Evolutionary conservation across 768 basidiomycete species (phyloP).

Genomic region (Lactarius pseudohatsudake): DNA sequence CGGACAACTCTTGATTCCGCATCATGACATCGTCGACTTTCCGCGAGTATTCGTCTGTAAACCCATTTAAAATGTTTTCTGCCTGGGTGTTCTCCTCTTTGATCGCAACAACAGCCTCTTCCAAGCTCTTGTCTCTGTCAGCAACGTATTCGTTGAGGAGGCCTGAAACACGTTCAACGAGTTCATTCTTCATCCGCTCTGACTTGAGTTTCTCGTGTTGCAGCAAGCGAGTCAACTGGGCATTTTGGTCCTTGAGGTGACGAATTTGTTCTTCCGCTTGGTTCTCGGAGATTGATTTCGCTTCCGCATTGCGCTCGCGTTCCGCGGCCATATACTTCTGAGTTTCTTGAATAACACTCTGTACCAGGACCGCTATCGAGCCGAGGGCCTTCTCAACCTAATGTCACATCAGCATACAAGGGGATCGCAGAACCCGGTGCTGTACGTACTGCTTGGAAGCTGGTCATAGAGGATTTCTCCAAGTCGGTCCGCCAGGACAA

Average conservation of each 20-base stretch:
- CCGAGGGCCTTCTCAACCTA: conserved; percentile 59
- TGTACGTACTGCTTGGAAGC: conserved; percentile 45
- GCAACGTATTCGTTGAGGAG: conserved; percentile 70
- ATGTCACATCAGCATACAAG: conserved; percentile 1
- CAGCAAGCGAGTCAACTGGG: conserved; percentile 56
- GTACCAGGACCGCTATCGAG: conserved; percentile 57
- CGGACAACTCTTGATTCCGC: conserved; percentile 44
- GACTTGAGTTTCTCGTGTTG: conserved; percentile 65
- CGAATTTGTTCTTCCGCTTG: conserved; percentile 53
- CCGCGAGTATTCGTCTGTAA: conserved; percentile 50
- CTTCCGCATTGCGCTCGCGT: conserved; percentile 48
- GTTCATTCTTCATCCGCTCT: conserved; percentile 65
- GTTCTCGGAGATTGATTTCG: conserved; percentile 48
- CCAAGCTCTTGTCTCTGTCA: conserved; percentile 64
- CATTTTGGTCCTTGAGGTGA: conserved; percentile 71
- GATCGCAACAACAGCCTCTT: conserved; percentile 54
- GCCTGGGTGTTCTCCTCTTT: conserved; percentile 56
- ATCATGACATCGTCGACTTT: conserved; percentile 43
- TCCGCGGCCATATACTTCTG: conserved; percentile 57
- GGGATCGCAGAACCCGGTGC: background rate
- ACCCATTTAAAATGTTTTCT: conserved; percentile 49
- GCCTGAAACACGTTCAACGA: conserved; percentile 72
- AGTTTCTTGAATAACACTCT: conserved; percentile 58
- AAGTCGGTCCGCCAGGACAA: conserved; percentile 49
- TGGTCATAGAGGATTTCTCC: conserved; percentile 43